These are phyloP conservation scores for Wallacemonas sp. DNA, from an alignment of 208 protist species.

Conservation along the genomic window DNA sequence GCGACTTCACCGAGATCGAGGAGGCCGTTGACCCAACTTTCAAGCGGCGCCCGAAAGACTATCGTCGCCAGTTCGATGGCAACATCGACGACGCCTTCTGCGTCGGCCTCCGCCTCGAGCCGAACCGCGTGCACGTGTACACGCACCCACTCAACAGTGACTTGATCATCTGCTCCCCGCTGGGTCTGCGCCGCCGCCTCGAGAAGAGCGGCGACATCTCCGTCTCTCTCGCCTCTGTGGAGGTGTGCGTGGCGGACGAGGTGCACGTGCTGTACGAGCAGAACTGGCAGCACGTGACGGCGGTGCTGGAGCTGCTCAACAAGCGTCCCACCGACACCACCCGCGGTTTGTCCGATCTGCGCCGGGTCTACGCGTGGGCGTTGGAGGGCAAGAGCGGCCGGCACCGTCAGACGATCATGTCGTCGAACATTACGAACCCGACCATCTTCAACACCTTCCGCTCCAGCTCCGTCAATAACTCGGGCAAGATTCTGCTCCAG, in stretches of 20 bases:
- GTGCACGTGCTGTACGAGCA: conserved; percentile 96
- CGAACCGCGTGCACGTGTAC: conserved; percentile 82
- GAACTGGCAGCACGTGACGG: conserved; percentile 95
- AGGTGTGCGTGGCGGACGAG: conserved; percentile 94
- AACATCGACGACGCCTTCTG: conserved; percentile 97
- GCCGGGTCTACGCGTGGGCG: conserved; percentile 86
- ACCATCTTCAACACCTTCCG: conserved; percentile 91
- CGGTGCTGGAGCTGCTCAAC: conserved; percentile 76
- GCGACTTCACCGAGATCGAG: conserved; percentile 88
- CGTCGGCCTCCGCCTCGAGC: conserved; percentile 86
- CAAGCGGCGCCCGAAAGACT: conserved; percentile 84
- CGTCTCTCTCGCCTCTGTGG: conserved; percentile 92
- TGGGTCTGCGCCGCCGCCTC: conserved; percentile 86
- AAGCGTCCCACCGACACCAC: conserved; percentile 84
- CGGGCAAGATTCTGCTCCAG: conserved; percentile 70
- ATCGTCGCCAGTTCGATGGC: conserved; percentile 91
- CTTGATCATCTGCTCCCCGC: conserved; percentile 95
- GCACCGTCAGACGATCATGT: conserved; percentile 95
- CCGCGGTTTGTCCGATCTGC: conserved; percentile 81
- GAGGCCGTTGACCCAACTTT: conserved; percentile 89
- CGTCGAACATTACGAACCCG: conserved; percentile 69
- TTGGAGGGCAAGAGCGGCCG: conserved; percentile 75
- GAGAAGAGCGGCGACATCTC: conserved; percentile 75
- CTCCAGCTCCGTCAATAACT: conserved; percentile 63
- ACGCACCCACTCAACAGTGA: conserved; percentile 92